phyloP scores from a whole-genome alignment of 139 green algal genomes.

The Dunaliella primolecta region DNA sequence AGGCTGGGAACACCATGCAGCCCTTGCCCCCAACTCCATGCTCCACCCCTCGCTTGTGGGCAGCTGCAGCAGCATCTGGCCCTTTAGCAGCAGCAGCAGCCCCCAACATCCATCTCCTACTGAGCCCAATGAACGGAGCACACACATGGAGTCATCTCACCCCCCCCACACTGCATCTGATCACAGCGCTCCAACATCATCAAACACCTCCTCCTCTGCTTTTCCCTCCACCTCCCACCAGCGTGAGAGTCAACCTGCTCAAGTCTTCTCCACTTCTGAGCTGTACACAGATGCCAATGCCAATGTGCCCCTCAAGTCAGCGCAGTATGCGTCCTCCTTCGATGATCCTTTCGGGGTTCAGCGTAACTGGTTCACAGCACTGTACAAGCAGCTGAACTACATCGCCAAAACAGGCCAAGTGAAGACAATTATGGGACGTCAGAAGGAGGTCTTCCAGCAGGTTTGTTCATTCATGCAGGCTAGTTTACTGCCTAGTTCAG shows the following conservation, averaged over 20 bases:
- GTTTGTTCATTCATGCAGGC: constrained; percentile 5
- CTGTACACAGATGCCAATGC: not conserved
- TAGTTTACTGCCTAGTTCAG: not conserved
- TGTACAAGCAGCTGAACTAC: constrained; percentile 44
- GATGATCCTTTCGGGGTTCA: constrained; percentile 18
- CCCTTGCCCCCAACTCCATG: not conserved
- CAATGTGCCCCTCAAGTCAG: not conserved
- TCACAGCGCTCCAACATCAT: not conserved
- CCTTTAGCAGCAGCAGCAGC: not conserved
- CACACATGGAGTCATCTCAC: not conserved
- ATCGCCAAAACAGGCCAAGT: constrained; percentile 23
- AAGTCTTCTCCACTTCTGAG: constrained; percentile 3
- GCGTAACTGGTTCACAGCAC: constrained; percentile 28
- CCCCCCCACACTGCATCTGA: not conserved
- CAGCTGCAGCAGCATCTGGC: not conserved
- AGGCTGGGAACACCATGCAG: not conserved
- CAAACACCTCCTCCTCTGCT: not conserved
- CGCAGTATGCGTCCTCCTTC: constrained; percentile 1
- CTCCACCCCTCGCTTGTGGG: no score
- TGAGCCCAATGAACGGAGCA: not conserved
- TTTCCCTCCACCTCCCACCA: not conserved
- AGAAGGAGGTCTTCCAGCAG: constrained; percentile 18
- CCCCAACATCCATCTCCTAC: not conserved
- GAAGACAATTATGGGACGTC: constrained; percentile 12
- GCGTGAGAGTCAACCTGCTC: not conserved